Percentiles rank a stretch among this genome's conserved stretches.
Conservation (phyloP, 768 basidiomycete genomes). For the Amanita exitialis region DNA sequence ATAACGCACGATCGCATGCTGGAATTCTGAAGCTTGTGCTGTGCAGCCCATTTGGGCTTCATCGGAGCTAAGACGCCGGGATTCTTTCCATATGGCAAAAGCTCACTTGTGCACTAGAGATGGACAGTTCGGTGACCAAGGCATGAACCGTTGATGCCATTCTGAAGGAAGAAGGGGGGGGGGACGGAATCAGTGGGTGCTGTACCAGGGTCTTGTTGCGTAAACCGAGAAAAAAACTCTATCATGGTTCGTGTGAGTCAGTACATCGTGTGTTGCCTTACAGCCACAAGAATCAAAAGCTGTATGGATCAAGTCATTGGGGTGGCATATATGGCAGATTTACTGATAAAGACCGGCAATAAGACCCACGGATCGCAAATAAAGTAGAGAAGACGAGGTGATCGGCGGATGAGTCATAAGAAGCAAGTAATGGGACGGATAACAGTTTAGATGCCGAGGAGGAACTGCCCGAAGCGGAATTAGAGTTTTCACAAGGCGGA, state of each 20-base stretch:
- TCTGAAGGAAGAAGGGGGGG: background rate
- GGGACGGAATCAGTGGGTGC: background rate
- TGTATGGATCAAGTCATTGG: background rate
- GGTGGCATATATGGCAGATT: background rate
- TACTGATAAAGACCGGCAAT: background rate
- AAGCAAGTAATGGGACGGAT: background rate
- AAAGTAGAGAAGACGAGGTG: slow-evolving; percentile 9
- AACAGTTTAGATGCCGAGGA: slow-evolving; percentile 5
- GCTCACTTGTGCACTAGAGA: background rate
- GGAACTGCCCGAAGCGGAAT: background rate
- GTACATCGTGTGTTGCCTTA: background rate
- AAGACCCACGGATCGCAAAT: slow-evolving; percentile 1
- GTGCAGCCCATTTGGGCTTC: slow-evolving; percentile 5
- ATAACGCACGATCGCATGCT: background rate
- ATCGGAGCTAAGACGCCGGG: slow-evolving; percentile 13
- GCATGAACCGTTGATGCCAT: background rate
- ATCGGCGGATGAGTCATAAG: slow-evolving; percentile 14
- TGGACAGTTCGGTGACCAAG: background rate
- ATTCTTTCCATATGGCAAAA: background rate
- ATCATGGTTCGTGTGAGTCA: background rate
- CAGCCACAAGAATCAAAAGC: background rate
- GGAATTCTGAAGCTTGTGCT: slow-evolving; percentile 6
- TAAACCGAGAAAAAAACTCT: too few species aligned
- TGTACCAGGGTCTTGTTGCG: background rate
- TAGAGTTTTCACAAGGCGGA: background rate